Evolutionary conservation across 2,329 filamentous ascomycete species (phyloP).

Genomic region (Diaporthe vexans): DNA sequence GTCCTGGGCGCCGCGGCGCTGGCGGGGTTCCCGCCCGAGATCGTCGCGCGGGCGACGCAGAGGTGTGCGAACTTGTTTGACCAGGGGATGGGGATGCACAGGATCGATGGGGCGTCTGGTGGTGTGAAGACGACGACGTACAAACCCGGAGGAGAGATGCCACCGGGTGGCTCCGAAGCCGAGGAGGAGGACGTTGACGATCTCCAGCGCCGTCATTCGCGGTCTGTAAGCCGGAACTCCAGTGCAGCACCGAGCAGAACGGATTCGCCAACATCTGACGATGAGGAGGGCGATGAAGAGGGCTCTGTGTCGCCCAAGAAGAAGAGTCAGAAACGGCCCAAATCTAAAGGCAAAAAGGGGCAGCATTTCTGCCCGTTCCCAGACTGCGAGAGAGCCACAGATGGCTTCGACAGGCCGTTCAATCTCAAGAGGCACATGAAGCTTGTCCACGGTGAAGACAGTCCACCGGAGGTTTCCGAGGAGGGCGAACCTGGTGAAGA

Average conservation of each 20-base stretch:
- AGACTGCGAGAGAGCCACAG: conserved; percentile 52
- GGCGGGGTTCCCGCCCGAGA: conserved; percentile 75
- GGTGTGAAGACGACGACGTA: conserved; percentile 51
- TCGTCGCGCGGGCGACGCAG: conserved; percentile 77
- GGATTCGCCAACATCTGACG: conserved; percentile 1
- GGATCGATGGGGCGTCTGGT: conserved; percentile 54
- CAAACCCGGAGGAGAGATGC: conserved; percentile 47
- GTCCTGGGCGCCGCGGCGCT: conserved; percentile 84
- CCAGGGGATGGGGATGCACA: conserved; percentile 76
- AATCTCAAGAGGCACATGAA: conserved; percentile 60
- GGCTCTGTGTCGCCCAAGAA: conserved; percentile 13
- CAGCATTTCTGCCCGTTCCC: conserved; percentile 53
- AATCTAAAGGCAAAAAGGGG: conserved; percentile 43
- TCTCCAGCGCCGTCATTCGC: conserved; percentile 20
- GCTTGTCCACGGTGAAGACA: conserved; percentile 54
- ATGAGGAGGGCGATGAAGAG: background rate
- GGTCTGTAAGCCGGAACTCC: conserved; percentile 37
- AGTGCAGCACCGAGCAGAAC: conserved; percentile 38
- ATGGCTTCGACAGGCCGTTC: conserved; percentile 54
- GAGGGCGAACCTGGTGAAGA: conserved; percentile 51
- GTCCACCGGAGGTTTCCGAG: conserved; percentile 32
- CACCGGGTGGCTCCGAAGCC: conserved; percentile 36
- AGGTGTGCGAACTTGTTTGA: conserved; percentile 84
- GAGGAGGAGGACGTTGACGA: conserved; percentile 39
- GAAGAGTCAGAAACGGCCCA: conserved; percentile 32